Base-by-base conservation (phyloP, 805 yeast genomes). In the Metschnikowia gelsemii region DNA sequence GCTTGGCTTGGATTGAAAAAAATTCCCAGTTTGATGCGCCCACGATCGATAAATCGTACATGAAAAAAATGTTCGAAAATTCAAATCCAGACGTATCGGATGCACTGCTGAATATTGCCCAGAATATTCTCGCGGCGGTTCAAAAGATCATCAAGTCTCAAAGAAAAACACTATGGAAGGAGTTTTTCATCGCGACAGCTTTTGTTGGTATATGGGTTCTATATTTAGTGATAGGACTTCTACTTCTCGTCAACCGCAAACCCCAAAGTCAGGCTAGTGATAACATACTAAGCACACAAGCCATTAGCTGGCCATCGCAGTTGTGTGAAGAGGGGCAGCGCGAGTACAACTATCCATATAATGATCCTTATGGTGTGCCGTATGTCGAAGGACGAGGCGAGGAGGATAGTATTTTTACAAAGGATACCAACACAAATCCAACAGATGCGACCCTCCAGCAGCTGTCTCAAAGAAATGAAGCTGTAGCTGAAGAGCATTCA, bases 1-100 rank as follows among this genome's bases (percentile, higher is more conserved):
- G 95, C 0, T 62, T 90, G 40, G 75, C 81, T 2, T 93, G 97
- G 97, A 65, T 89, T 1, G 70, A 82, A 51, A 66, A 82, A 25
- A 69, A 85, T 47, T 70, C 89, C 12, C 19, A 17, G 0, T 25
- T 49, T 25, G 38, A 40, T 4, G 21, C 46, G 11, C 51, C 51
- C 3, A 17, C 23, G 17, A 24, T 46, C 7, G 33, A 40, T 18
- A 36, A 61, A 30, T 47, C 62, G 2, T 57, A 70, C 0, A 47
- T 79, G 9, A 47, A 58, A 43, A 35, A 62, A n/a, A 84, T 80
- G 52, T 55, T 80, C 5, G 62, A 61, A 32, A 61, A 80, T 2
- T 66, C 82, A 1, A 21, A 68, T 5, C 63, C 57, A 0, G 53
- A 82, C 0, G 33, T 80, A 1, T 66, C 62, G 0, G 24, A 74